phyloP scores from a whole-genome alignment of 129 eudicot species.

The carrot (Daucus carota) region DNA sequence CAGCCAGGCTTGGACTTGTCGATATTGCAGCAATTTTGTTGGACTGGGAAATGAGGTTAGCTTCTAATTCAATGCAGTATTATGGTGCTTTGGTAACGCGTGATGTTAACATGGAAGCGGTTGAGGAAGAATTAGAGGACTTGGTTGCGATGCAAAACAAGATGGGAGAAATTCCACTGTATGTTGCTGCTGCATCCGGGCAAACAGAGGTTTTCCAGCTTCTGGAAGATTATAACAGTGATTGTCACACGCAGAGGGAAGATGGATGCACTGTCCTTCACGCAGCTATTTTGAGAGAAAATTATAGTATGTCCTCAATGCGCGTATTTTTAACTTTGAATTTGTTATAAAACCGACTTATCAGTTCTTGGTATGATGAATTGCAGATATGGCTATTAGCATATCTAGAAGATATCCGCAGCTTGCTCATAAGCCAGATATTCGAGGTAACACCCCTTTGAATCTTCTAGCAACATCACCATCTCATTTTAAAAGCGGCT shows the following conservation, averaged over 20 bases:
- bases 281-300: constrained; percentile 4
- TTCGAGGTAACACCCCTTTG: constrained; percentile 7
- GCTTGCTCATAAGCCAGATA: neutral
- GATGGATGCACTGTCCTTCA: constrained; percentile 15
- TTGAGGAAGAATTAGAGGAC: neutral
- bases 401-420: constrained; percentile 2
- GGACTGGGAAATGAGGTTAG: neutral
- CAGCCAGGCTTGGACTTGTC: neutral
- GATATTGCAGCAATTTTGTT: neutral
- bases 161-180: constrained; percentile 3
- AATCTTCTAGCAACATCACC: constrained; percentile 7
- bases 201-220: neutral
- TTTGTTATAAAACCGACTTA: no score
- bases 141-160: neutral
- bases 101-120: neutral
- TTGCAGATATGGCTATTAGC: constrained; percentile 1
- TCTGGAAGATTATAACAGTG: neutral
- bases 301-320: constrained; percentile 1
- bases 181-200: constrained; percentile 1
- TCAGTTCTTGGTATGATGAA: neutral
- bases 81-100: neutral
- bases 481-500: neutral
- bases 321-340: no score
- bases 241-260: neutral
- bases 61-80: neutral